Conservation (phyloP, 140 eudicot genomes). For the Oenanthe javanica region DNA sequence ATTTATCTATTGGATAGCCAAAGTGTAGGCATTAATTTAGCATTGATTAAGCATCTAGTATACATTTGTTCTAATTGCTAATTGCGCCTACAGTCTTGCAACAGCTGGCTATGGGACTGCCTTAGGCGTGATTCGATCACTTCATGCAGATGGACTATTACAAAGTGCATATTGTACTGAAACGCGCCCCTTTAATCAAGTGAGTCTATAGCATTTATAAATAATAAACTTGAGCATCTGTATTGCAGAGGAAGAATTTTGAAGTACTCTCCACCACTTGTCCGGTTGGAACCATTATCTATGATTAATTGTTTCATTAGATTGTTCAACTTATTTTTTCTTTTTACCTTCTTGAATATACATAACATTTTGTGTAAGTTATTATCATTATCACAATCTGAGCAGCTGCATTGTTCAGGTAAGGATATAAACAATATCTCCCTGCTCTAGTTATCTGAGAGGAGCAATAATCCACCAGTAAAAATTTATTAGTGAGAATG, state of each 20-base stretch:
- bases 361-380: neutral
- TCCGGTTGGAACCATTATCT: neutral
- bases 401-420: neutral
- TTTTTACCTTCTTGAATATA: neutral
- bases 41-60: neutral
- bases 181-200: conserved; percentile 98
- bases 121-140: conserved; percentile 84
- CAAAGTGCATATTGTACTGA: conserved; percentile 93
- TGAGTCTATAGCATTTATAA: conserved; percentile 21
- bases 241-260: neutral
- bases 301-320: neutral
- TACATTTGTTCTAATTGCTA: conserved; percentile 17
- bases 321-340: neutral
- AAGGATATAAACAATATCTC: neutral
- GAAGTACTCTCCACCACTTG: neutral
- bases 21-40: neutral
- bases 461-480: neutral
- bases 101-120: conserved; percentile 99
- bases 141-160: conserved; percentile 66
- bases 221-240: neutral
- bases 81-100: conserved; percentile 55
- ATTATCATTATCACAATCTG: neutral
- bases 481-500: neutral
- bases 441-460: neutral
- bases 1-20: neutral